These are phyloP conservation scores for Helotiales sp. DNA, from an alignment of 2,329 filamentous ascomycete genomes.

Conservation along the genomic window DNA sequence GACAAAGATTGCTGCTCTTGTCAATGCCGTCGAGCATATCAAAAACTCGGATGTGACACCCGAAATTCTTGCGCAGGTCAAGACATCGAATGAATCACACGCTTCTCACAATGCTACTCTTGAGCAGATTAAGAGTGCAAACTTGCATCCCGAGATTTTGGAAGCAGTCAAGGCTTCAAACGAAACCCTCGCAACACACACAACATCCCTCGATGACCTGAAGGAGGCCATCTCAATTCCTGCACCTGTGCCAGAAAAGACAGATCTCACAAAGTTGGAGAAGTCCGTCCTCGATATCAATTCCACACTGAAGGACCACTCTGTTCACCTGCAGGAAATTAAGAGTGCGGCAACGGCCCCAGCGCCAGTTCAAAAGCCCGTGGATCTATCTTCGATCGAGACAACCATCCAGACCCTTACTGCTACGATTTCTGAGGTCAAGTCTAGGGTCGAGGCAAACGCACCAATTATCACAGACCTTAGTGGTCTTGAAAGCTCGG, in stretches of 20 bases:
- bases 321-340: conserved; percentile 19
- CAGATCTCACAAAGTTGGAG: conserved; percentile 13
- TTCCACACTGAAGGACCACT: conserved; percentile 14
- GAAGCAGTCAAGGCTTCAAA: conserved; percentile 24
- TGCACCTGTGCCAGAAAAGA: conserved; percentile 11
- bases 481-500: conserved; percentile 14
- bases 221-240: conserved; percentile 6
- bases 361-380: conserved; percentile 19
- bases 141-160: conserved; percentile 23
- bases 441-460: conserved; percentile 7
- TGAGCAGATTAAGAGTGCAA: conserved; percentile 14
- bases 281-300: conserved; percentile 14
- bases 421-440: conserved; percentile 13
- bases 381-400: conserved; percentile 22
- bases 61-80: conserved; percentile 20
- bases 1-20: conserved; percentile 20
- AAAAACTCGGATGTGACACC: conserved; percentile 23
- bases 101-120: conserved; percentile 12
- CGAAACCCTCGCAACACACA: conserved; percentile 12
- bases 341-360: conserved; percentile 20
- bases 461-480: conserved; percentile 5
- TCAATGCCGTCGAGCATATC: conserved; percentile 19
- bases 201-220: conserved; percentile 5
- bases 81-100: conserved; percentile 21
- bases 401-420: conserved; percentile 21